Conservation (phyloP, 139 green algal species). For the Marvania coccoides region DNA sequence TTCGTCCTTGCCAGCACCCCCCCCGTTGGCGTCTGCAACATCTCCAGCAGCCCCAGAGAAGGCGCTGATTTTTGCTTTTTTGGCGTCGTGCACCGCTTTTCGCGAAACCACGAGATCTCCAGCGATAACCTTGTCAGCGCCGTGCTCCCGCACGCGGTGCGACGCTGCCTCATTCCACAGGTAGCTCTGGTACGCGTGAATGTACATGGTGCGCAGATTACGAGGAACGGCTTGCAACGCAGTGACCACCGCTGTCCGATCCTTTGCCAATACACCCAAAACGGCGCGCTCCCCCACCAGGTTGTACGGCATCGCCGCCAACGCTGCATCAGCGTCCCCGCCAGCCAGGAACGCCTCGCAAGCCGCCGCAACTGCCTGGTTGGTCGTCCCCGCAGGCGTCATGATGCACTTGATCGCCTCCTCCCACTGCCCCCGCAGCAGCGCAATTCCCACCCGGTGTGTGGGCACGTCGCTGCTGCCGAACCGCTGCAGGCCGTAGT, state of each 20-base stretch:
- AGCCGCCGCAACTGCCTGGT: conserved; percentile 14
- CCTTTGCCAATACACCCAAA: not conserved
- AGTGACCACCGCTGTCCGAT: not conserved
- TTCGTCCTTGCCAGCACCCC: not conserved
- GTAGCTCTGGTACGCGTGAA: conserved; percentile 87
- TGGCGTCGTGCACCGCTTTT: not conserved
- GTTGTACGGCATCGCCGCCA: conserved; percentile 44
- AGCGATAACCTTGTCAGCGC: not conserved
- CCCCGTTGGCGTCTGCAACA: not conserved
- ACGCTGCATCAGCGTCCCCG: conserved; percentile 33
- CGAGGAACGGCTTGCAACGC: conserved; percentile 59
- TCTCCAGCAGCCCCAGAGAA: not conserved
- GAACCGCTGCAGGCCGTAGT: conserved; percentile 94
- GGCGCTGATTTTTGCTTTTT: not conserved
- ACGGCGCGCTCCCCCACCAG: conserved; percentile 53
- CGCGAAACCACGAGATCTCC: conserved; percentile 1
- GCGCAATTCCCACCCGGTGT: conserved; percentile 62
- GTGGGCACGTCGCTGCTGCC: conserved; percentile 64
- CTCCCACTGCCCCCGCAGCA: conserved; percentile 70
- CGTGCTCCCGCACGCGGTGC: not conserved
- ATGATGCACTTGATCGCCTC: conserved; percentile 62
- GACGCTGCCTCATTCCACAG: conserved; percentile 79
- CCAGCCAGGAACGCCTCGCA: conserved; percentile 25
- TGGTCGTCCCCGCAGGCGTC: conserved; percentile 14
- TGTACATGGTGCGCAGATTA: conserved; percentile 83